Evolutionary conservation across 2,329 filamentous ascomycete species (phyloP).

Genomic region (Aspergillus ochraceus): DNA sequence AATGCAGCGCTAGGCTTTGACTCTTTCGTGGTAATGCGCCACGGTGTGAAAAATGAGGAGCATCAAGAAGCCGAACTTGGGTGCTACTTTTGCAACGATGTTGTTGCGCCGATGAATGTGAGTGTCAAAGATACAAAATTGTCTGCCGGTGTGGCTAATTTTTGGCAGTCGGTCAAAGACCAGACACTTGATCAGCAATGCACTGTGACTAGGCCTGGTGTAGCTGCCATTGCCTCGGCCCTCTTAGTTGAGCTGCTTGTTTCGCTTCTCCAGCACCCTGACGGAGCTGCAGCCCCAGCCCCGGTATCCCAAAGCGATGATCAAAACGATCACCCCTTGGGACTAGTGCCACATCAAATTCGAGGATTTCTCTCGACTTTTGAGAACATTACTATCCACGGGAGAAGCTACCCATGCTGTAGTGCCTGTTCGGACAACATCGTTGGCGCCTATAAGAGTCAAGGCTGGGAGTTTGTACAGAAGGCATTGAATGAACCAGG

Average conservation of each 20-base stretch:
- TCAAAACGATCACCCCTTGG: conserved; percentile 46
- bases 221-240: conserved; percentile 88
- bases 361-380: conserved; percentile 63
- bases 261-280: conserved; percentile 82
- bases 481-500: conserved; percentile 60
- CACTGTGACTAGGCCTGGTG: conserved; percentile 90
- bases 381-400: conserved; percentile 57
- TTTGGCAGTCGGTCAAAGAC: conserved; percentile 79
- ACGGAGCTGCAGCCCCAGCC: conserved; percentile 44
- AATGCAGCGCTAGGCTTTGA: conserved; percentile 96
- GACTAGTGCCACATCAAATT: conserved; percentile 62
- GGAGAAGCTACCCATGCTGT: conserved; percentile 61
- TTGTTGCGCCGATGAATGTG: conserved; percentile 90
- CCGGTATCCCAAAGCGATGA: conserved; percentile 33
- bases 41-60: conserved; percentile 66
- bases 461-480: conserved; percentile 63
- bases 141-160: not conserved
- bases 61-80: conserved; percentile 70
- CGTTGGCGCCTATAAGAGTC: conserved; percentile 51
- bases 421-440: conserved; percentile 62
- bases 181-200: conserved; percentile 97
- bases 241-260: conserved; percentile 87
- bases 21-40: conserved; percentile 95
- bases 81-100: conserved; percentile 98
- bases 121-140: conserved; percentile 40